Evolutionary conservation across 768 basidiomycete genomes (phyloP), one percentile per base, ranked within the genome.

Genomic region (Nidularia pulvinata): DNA sequence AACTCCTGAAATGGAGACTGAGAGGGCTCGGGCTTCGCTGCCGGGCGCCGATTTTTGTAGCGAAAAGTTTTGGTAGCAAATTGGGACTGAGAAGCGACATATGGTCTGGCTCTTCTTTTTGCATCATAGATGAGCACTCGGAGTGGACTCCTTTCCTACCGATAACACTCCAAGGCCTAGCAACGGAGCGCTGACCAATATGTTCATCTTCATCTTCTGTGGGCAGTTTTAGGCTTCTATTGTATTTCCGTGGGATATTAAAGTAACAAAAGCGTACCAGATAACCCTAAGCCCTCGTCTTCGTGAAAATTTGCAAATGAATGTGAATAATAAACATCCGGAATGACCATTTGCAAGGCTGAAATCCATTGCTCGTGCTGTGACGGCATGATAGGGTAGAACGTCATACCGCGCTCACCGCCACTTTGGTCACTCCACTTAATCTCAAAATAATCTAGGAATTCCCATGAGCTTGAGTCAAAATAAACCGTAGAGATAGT

Each of bases 111-210:
- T 51, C 49, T 16, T 69, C 61, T 46, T 66, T 62, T 34, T 59
- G 61, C 7, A 72, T 50, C 32, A 74, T 58, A 0, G 74, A 74
- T 0, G 74, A 75, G 7, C 66, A 64, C 49, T 74, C 71, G 1
- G 74, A 75, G 30, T 63, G 64, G 11, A 69, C 59, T 6, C 69
- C 72, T 57, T 75, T 75, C 44, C 72, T 64, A 6, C 65, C 75
- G 32, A 72, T 64, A 45, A 73, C 56, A 54, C 74, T 75, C 75
- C 75, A 77, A 13, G 75, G 67, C 22, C 65, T 62, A 32, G 59
- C 58, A 22, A 57, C 36, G 2, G 57, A 61, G 25, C 14, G 13
- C 11, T 42, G 39, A 42, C 16, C 56, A 7, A 61, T 64, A 46
- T 57, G 44, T 14, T 50, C 56, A 43, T 60, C 63, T 51, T 65